Base-by-base conservation (phyloP, 371 early-diverging fungal genomes). In the Saksenaea oblongispora region DNA sequence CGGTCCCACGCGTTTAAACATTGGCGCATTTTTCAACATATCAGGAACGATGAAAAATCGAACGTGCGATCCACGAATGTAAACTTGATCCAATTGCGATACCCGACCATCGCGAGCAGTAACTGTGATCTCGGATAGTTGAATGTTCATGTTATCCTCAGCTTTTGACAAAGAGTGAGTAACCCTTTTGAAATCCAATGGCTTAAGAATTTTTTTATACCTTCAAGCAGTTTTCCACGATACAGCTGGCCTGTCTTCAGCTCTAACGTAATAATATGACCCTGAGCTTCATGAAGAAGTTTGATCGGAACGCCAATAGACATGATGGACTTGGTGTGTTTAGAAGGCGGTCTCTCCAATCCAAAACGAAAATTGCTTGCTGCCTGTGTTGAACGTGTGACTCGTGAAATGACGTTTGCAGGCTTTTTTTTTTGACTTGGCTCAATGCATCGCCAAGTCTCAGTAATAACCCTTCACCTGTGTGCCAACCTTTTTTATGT, bases 121-220 rank as follows among this genome's bases (percentile, higher is more conserved):
- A 44, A 95, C 92, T 35, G 92, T 93, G 63, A 98, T 94, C 65
- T 96, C 94, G 69, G 82, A 86, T 66, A 99, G 83, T 79, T 96
- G 96, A 53, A 96, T 89, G 76, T 99, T 99, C 98, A 99, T 98
- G 80, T 95, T 97, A 79, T 99, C 99, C 76, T 99, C 99, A 65
- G 95, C 93, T 92, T 72, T 51, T 39, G 63, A 58, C 15, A 22
- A 27, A 39, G 28, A 27, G 54, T 58, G 22, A 17, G 11, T 59
- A 41, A 18, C 5, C n/a, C n/a, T n/a, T n/a, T n/a, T n/a, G n/a
- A n/a, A n/a, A n/a, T n/a, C n/a, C 24, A 22, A 54, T 27, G 7
- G 26, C 13, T 51, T 41, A 13, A 10, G 53, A 34, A 39, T 7
- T 42, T n/a, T n/a, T n/a, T 42, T 47, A 66, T 84, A 90, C 92